Conservation (phyloP, 768 basidiomycete genomes). For the Mycena vulgaris region DNA sequence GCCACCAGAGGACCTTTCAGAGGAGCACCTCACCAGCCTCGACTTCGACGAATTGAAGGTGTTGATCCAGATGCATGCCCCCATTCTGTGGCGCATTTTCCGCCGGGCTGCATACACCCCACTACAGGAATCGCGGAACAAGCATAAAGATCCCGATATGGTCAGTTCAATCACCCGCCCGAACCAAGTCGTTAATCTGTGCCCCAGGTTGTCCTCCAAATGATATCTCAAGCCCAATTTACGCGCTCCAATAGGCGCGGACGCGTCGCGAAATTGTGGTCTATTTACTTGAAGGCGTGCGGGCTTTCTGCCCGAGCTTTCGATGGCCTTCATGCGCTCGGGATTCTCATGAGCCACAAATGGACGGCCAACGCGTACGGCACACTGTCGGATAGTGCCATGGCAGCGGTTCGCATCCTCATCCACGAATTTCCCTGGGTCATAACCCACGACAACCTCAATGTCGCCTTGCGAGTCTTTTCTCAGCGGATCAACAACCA, state of each 20-base stretch:
- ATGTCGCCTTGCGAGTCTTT: slow-evolving; percentile 43
- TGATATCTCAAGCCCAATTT: slow-evolving; percentile 36
- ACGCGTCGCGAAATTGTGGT: slow-evolving; percentile 35
- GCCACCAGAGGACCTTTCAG: slow-evolving; percentile 34
- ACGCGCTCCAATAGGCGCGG: slow-evolving; percentile 32
- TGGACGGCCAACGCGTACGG: slow-evolving; percentile 8
- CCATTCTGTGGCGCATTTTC: slow-evolving; percentile 33
- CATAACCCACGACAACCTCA: slow-evolving; percentile 41
- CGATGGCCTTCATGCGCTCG: slow-evolving; percentile 37
- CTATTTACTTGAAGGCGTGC: slow-evolving; percentile 40
- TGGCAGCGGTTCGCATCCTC: slow-evolving; percentile 10
- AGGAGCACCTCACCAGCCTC: slow-evolving; percentile 30
- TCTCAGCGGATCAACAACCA: slow-evolving; percentile 43
- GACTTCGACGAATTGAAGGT: slow-evolving; percentile 29
- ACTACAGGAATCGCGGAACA: slow-evolving; percentile 32
- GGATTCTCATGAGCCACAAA: slow-evolving; percentile 38
- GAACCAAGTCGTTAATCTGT: not conserved
- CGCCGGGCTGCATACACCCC: slow-evolving; percentile 15
- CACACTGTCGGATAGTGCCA: slow-evolving; percentile 23
- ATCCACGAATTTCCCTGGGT: slow-evolving; percentile 36
- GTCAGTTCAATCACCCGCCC: not conserved
- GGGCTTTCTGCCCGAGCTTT: slow-evolving; percentile 37
- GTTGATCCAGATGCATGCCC: slow-evolving; percentile 13
- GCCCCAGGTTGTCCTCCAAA: slow-evolving; percentile 15
- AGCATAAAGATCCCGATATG: slow-evolving; percentile 36